A percentile compares a stretch with the other conserved stretches of the same genome.
phyloP scores from a whole-genome alignment of 345 rosid species.

The Adansonia digitata region DNA sequence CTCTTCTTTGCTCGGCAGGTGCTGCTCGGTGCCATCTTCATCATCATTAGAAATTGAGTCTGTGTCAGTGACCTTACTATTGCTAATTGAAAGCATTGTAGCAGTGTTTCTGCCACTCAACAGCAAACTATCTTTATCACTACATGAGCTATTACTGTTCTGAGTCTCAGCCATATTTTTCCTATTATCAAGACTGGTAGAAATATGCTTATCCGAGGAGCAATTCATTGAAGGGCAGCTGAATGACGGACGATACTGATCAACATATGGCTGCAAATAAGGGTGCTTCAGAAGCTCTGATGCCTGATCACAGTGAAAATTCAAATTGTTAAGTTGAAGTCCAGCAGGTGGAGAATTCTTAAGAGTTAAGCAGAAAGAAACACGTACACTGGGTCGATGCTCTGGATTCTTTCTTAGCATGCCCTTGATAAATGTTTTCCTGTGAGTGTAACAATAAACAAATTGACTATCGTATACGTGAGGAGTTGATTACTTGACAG shows the following conservation, averaged over 20 bases:
- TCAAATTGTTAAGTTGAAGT: constrained; percentile 18
- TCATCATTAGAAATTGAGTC: constrained; percentile 55
- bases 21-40: constrained; percentile 51
- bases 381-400: constrained; percentile 87
- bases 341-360: constrained; percentile 7
- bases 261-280: constrained; percentile 84
- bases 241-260: constrained; percentile 63
- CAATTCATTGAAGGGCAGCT: constrained; percentile 31
- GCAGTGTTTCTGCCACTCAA: constrained; percentile 44
- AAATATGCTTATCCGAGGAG: constrained; percentile 51
- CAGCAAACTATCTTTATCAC: constrained; percentile 74
- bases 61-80: constrained; percentile 47
- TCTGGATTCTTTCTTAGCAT: constrained; percentile 97
- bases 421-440: constrained; percentile 85
- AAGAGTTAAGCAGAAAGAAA: constrained; percentile 21
- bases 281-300: constrained; percentile 93
- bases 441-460: constrained; percentile 31
- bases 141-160: constrained; percentile 73
- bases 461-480: constrained; percentile 6
- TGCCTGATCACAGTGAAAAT: constrained; percentile 50
- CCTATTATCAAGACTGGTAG: constrained; percentile 36
- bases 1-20: constrained; percentile 43
- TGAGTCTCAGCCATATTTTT: constrained; percentile 84
- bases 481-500: background rate
- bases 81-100: constrained; percentile 31